phyloP scores from a whole-genome alignment of 2,329 filamentous ascomycete species.

The Domatiomyces catenatus region DNA sequence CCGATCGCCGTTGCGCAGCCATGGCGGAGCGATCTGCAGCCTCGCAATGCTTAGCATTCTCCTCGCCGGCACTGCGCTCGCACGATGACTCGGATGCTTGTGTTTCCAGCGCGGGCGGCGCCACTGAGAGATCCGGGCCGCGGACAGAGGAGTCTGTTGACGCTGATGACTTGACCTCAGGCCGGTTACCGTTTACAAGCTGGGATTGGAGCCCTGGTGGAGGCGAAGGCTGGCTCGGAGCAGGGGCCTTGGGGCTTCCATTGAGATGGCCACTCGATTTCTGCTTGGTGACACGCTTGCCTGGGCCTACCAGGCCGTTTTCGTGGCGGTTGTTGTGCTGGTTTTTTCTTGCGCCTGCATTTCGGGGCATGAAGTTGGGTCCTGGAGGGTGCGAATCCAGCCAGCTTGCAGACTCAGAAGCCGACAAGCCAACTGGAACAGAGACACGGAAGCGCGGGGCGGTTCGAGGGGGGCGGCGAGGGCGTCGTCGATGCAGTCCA shows the following conservation, averaged over 20 bases:
- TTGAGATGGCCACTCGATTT: constrained; percentile 42
- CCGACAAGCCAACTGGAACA: constrained; percentile 19
- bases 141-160: background rate
- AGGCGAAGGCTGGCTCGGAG: constrained; percentile 15
- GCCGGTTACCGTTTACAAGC: background rate
- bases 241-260: constrained; percentile 32
- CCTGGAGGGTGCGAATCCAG: constrained; percentile 10
- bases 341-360: constrained; percentile 38
- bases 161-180: background rate
- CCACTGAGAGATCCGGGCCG: background rate
- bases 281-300: constrained; percentile 50
- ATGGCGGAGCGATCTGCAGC: constrained; percentile 10
- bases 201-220: constrained; percentile 1
- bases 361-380: constrained; percentile 33
- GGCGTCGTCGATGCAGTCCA: background rate
- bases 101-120: background rate
- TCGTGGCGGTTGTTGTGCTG: constrained; percentile 66
- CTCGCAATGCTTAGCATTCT: constrained; percentile 4
- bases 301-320: constrained; percentile 68
- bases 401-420: constrained; percentile 18
- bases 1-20: constrained; percentile 40
- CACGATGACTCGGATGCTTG: constrained; percentile 1
- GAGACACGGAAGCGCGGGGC: background rate
- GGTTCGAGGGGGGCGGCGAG: background rate
- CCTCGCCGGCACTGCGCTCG: constrained; percentile 2